Base-by-base conservation (phyloP, 1,284 basidiomycete species). In the Boletus nobilissimus region DNA sequence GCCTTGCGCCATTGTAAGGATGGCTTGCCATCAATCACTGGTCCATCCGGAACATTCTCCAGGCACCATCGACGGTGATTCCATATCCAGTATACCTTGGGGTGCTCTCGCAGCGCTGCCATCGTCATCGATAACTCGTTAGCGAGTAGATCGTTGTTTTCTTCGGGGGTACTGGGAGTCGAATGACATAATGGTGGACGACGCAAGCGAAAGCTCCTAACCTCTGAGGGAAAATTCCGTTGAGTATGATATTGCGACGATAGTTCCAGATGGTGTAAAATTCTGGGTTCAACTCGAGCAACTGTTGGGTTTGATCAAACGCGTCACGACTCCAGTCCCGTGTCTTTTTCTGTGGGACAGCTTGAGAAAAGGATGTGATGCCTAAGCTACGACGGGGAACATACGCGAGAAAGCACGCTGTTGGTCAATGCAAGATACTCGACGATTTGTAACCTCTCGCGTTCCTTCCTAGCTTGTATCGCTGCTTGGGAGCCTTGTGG, bases 81-180 rank as follows among this genome's bases (percentile, higher is more conserved):
- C 97, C 97, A 99, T 79, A 98, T 97, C 93, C 95, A 97, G 85
- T 99, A 99, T 24, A 97, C 94, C 84, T 99, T 99, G 16, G 97
- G 97, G 83, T 97, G 93, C 19, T 91, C 88, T 82, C 95, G 94
- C 66, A 99, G 91, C 29, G 94, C 93, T 16, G 89, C 87, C 83
- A 94, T 95, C 1, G 97, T 98, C 85, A 97, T 89, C 5, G 90
- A 88, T n/a, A 99, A 87, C 76, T 99, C 97, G 54, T 91, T 88
- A 5, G 91, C 88, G 5, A 98, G 89, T 7, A 94, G 76, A 18
- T 89, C 86, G 74, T 96, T 93, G 54, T 93, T 89, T 72, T 93
- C 90, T 69, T 92, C 88, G 0, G 91, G 88, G 6, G 92, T 87
- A 74, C 95, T 97, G 81, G 76, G 60, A 72, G 40, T 63, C 40